Conservation (phyloP, 2,329 filamentous ascomycete genomes). For the Oidium heveae region DNA sequence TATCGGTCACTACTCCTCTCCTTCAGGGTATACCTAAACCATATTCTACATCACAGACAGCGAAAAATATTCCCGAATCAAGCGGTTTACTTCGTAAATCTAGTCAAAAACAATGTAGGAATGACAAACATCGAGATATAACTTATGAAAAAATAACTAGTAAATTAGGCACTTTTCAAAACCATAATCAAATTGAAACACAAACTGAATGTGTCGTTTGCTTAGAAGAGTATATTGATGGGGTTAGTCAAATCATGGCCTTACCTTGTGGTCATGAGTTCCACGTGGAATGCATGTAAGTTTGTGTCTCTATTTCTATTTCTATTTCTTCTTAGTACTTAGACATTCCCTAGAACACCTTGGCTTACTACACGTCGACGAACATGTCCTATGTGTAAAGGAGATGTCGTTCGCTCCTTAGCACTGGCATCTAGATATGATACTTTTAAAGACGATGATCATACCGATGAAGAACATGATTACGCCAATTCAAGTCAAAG, state of each 20-base stretch:
- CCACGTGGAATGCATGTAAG: conserved; percentile 95
- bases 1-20: conserved; percentile 57
- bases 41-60: conserved; percentile 38
- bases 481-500: conserved; percentile 18
- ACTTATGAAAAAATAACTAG: conserved; percentile 23
- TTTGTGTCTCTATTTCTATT: conserved; percentile 11
- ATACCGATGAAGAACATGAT: conserved; percentile 18
- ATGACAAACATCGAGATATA: conserved; percentile 6
- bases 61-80: conserved; percentile 31
- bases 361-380: conserved; percentile 88
- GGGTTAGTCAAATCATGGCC: conserved; percentile 87
- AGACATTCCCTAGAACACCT: conserved; percentile 39
- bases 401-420: conserved; percentile 62
- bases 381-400: conserved; percentile 98
- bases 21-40: conserved; percentile 32
- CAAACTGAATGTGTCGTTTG: conserved; percentile 88
- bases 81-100: conserved; percentile 21
- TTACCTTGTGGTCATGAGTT: conserved; percentile 95
- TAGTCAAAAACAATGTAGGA: conserved; percentile 10
- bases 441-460: conserved; percentile 17
- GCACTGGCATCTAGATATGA: conserved; percentile 19
- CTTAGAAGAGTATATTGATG: conserved; percentile 85
- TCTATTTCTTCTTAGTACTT: not conserved
- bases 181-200: conserved; percentile 35
- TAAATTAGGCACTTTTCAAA: conserved; percentile 32